Percentiles rank a stretch among this genome's conserved stretches.
Evolutionary conservation across 371 early-diverging fungal genomes (phyloP).

Genomic region (Mortierella sp.): DNA sequence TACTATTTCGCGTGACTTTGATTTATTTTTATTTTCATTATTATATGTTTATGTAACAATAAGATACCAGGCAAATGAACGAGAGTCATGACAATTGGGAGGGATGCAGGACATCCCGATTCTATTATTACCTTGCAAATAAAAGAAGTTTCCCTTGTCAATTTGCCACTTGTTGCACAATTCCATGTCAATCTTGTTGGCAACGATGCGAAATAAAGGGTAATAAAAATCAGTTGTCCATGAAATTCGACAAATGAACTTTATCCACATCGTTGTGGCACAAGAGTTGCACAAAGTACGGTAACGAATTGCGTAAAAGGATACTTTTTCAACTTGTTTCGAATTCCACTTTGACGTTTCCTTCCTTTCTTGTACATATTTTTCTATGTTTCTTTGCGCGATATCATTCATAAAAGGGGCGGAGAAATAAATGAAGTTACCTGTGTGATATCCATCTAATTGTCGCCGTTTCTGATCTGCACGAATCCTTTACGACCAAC

Average conservation of each 20-base stretch:
- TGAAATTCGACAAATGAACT: too few relatives aligned
- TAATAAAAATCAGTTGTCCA: background rate
- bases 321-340: too few relatives aligned
- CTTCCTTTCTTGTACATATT: too few relatives aligned
- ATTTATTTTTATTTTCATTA: background rate
- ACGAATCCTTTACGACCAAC: background rate
- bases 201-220: too few relatives aligned
- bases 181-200: background rate
- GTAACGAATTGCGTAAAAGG: background rate
- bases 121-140: slow-evolving; percentile 8
- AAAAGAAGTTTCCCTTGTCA: slow-evolving; percentile 1
- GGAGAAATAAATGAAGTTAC: too few relatives aligned
- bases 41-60: slow-evolving; percentile 2
- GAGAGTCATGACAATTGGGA: background rate
- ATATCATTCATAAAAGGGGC: too few relatives aligned
- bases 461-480: background rate
- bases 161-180: background rate
- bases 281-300: background rate
- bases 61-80: slow-evolving; percentile 5
- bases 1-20: slow-evolving; percentile 6
- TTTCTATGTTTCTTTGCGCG: too few relatives aligned
- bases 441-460: too few relatives aligned
- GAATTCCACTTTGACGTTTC: background rate
- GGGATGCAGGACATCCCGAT: slow-evolving; percentile 16
- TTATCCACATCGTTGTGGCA: background rate